phyloP scores from a whole-genome alignment of 2,329 filamentous ascomycete genomes.

The Arthrinium phaeospermum region DNA sequence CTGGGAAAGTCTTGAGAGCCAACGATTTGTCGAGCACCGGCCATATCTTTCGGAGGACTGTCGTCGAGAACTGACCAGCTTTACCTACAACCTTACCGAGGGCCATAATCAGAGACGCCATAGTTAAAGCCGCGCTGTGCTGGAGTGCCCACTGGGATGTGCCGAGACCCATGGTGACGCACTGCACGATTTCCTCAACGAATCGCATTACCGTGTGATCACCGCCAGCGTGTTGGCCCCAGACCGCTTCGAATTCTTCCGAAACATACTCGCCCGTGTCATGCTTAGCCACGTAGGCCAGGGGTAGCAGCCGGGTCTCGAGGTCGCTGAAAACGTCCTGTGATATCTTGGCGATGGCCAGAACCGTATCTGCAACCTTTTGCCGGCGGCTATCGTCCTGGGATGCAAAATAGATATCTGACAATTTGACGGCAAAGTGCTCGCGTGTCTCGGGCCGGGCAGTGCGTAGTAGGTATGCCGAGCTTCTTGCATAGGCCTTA shows the following conservation, averaged over 20 bases:
- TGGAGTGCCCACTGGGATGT: conserved; percentile 89
- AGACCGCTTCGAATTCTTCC: conserved; percentile 82
- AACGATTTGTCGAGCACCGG: conserved; percentile 82
- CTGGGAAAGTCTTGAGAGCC: conserved; percentile 87
- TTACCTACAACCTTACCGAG: conserved; percentile 64
- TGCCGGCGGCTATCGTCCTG: conserved; percentile 79
- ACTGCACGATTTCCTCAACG: conserved; percentile 76
- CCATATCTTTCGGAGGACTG: conserved; percentile 74
- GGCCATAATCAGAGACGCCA: conserved; percentile 74
- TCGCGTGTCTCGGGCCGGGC: conserved; percentile 55
- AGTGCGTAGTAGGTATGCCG: conserved; percentile 80
- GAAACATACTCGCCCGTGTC: conserved; percentile 82
- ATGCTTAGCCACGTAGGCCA: conserved; percentile 86
- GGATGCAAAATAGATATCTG: conserved; percentile 78
- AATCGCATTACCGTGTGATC: conserved; percentile 83
- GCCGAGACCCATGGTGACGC: conserved; percentile 72
- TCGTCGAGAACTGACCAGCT: conserved; percentile 63
- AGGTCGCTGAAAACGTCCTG: conserved; percentile 86
- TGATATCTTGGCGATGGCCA: conserved; percentile 83
- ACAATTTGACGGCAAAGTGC: conserved; percentile 58
- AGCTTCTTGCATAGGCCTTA: conserved; percentile 82
- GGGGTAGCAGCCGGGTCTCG: conserved; percentile 77
- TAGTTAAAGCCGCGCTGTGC: conserved; percentile 82
- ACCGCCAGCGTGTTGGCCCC: conserved; percentile 90
- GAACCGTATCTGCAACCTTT: conserved; percentile 81